Evolutionary conservation across 2,329 filamentous ascomycete species (phyloP).

Genomic region (Trichoderma aggressivum): DNA sequence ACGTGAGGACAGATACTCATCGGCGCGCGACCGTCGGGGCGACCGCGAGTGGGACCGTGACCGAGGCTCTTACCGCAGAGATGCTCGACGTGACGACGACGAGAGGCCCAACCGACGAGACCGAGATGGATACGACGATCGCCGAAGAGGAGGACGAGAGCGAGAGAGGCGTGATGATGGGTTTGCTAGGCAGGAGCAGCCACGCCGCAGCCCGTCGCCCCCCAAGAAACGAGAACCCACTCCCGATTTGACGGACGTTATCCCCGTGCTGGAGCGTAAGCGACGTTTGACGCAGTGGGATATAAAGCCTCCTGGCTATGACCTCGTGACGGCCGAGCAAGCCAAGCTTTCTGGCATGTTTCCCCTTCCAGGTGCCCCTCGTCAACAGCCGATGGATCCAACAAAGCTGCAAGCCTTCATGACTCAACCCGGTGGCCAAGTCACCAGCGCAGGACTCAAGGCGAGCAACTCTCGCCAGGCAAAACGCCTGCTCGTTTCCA

Average conservation of each 20-base stretch:
- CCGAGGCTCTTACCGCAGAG: slow-evolving; percentile 57
- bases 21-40: slow-evolving; percentile 62
- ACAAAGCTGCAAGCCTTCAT: slow-evolving; percentile 93
- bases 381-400: slow-evolving; percentile 93
- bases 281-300: slow-evolving; percentile 98
- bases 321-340: slow-evolving; percentile 96
- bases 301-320: slow-evolving; percentile 96
- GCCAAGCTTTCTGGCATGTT: slow-evolving; percentile 99
- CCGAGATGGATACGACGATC: slow-evolving; percentile 51
- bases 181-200: slow-evolving; percentile 44
- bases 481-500: slow-evolving; percentile 86
- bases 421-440: slow-evolving; percentile 74
- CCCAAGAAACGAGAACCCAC: slow-evolving; percentile 93
- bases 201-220: slow-evolving; percentile 72
- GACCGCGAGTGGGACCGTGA: slow-evolving; percentile 79
- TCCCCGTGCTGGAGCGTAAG: slow-evolving; percentile 80
- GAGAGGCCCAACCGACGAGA: slow-evolving; percentile 53
- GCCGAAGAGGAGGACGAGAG: slow-evolving; percentile 50
- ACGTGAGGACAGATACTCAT: slow-evolving; percentile 81
- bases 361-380: slow-evolving; percentile 88
- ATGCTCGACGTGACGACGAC: slow-evolving; percentile 65
- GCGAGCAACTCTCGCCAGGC: slow-evolving; percentile 91
- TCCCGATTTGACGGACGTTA: slow-evolving; percentile 83
- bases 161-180: slow-evolving; percentile 43
- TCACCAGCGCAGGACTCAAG: slow-evolving; percentile 76